A percentile compares a stretch with the other conserved stretches of the same genome.
Evolutionary conservation across 2,329 filamentous ascomycete genomes (phyloP).

Genomic region (Akanthomyces uredinophilus): DNA sequence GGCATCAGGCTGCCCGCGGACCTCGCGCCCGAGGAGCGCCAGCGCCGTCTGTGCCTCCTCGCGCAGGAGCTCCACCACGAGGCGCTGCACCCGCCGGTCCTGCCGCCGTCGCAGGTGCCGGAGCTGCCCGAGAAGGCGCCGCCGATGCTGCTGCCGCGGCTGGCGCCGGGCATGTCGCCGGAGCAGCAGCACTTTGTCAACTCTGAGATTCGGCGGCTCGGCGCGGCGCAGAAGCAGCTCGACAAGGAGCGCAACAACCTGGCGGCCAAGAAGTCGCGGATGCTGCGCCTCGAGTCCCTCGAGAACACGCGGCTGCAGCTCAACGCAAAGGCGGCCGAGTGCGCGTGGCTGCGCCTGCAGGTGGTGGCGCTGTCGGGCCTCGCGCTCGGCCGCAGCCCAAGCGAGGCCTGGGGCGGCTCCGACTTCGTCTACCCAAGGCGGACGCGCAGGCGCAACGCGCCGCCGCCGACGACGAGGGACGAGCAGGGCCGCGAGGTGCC

Average conservation of each 20-base stretch:
- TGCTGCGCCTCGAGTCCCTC: conserved; percentile 26
- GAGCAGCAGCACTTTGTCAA: conserved; percentile 13
- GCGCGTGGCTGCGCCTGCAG: conserved; percentile 25
- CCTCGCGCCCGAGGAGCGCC: conserved; percentile 18
- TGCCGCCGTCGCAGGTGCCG: conserved; percentile 23
- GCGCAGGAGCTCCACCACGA: conserved; percentile 22
- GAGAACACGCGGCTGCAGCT: conserved; percentile 20
- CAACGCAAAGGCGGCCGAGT: conserved; percentile 22
- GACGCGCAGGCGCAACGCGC: not conserved
- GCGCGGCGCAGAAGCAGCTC: conserved; percentile 23
- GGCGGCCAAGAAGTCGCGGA: conserved; percentile 33
- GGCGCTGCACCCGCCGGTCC: conserved; percentile 22
- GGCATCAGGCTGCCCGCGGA: conserved; percentile 20
- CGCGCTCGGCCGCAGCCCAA: conserved; percentile 5
- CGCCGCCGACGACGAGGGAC: too few relatives aligned
- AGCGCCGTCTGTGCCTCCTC: conserved; percentile 19
- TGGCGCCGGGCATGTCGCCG: conserved; percentile 14
- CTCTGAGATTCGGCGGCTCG: conserved; percentile 7
- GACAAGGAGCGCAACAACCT: conserved; percentile 33
- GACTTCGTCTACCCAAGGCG: not conserved
- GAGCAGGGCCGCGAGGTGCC: too few relatives aligned
- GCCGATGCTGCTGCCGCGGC: conserved; percentile 17
- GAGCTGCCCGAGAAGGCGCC: conserved; percentile 25
- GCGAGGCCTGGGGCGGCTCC: conserved; percentile 9
- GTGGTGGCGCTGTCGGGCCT: conserved; percentile 23